Evolutionary conservation across 2,329 filamentous ascomycete genomes (phyloP), one percentile per base, ranked within the genome.

Genomic region (Hirsutella minnesotensis): DNA sequence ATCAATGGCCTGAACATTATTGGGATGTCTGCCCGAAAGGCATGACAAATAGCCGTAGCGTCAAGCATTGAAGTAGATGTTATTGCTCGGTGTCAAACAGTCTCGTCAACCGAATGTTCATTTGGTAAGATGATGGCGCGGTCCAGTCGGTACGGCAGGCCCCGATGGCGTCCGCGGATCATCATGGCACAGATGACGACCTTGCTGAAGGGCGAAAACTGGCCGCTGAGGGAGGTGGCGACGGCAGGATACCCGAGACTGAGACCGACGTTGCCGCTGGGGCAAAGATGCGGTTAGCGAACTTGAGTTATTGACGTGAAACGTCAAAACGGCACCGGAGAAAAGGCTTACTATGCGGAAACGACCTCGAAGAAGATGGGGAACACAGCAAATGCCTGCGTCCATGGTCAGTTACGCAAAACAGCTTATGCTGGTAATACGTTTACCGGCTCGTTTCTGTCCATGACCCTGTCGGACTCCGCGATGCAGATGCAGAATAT

Each of bases 111-210:
- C n/a, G n/a, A n/a, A 40, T 47, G 48, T 31, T 57, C 53, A 19
- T 51, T 46, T 2, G 57, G 58, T 5, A 63, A 44, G 38, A 58
- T 54, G 24, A 64, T 59, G 16, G 61, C 60, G 3, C 57, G 54
- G 40, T 64, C 61, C 4, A 64, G 51, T 1, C 52, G 42, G 34
- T 62, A 61, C 0, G 60, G 60, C 9, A 64, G 50, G 1, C 57
- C 57, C 1, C 61, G 54, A 35, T 64, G 61, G 1, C 61, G 56
- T 2, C 61, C 61, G n/a, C 61, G 55, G 20, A 64, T 53, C 61
- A 64, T 64, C 55, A 61, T 61, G 29, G 53, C 53, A 39, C 60
- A 63, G 18, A 64, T 51, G 36, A 64, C 52, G 1, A 64, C 42
- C 45, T 64, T 64, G 47, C 60, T 56, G 22, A 61, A 58, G 0